Base-by-base conservation (phyloP, 1,139 yeast genomes). In the Yamadazyma atmosphaerica region DNA sequence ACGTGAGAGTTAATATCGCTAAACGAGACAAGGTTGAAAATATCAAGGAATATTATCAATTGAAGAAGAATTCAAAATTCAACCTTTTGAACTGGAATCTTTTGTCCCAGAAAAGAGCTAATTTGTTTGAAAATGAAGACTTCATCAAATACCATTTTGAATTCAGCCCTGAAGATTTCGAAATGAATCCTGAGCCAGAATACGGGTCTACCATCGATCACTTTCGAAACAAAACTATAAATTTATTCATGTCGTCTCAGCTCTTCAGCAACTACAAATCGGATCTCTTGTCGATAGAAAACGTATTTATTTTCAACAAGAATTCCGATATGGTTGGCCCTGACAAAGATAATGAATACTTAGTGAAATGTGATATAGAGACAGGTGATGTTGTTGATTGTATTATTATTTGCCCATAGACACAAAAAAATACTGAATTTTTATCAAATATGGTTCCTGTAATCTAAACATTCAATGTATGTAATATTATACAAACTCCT, bases 111-210 rank as follows among this genome's bases (percentile, higher is more conserved):
- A 35, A 53, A 15, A 59, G 59, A 7, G 29, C 34, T 7, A 45
- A 52, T 16, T 39, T 61, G 30, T 57, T 63, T 46, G 45, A 51
- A 21, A 50, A 60, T 35, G 48, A 51, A 2, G 55, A 60, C 26
- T 81, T 80, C 26, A 60, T 83, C 17, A 70, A 65, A 33, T 85
- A 81, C 52, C 86, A 84, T 53, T 72, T 87, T 46, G 92, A 86
- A 52, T 86, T 88, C 59, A 77, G 87, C 32, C 89, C 90, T 0
- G 94, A 84, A 47, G 96, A 88, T 52, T 83, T 79, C 53, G 80
- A 69, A 51, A 54, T 56, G 56, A 74, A 56, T 63, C 72, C 58
- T 46, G 76, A 82, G 43, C 83, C 83, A 1, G 90, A 83, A 39
- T 74, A 70, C 48, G 95, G 95, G 1, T 79, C 89, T 7, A 77